Evolutionary conservation across 176 grass and related monocot genomes (phyloP).

Genomic region (Oryza longistaminata): DNA sequence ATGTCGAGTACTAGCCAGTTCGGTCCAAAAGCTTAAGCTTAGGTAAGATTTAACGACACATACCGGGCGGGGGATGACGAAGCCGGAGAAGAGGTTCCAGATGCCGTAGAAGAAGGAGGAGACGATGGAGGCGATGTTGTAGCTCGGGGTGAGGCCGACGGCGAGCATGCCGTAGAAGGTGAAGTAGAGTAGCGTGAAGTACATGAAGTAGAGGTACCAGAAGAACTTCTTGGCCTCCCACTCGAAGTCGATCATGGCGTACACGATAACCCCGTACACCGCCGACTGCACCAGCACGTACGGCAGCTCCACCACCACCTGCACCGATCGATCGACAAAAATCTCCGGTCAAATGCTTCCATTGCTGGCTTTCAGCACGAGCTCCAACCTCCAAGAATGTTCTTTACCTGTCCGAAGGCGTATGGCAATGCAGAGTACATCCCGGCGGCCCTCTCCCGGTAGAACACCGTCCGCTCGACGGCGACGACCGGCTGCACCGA

Average conservation of each 20-base stretch:
- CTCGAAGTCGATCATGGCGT: constrained; percentile 55
- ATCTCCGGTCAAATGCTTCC: background rate
- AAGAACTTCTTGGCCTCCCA: constrained; percentile 58
- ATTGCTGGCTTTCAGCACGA: background rate
- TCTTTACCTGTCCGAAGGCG: constrained; percentile 47
- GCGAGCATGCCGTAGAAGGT: constrained; percentile 61
- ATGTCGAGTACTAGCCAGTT: background rate
- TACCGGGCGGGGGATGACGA: constrained; percentile 55
- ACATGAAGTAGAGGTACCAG: constrained; percentile 72
- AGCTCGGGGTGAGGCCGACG: constrained; percentile 53
- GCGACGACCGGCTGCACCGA: constrained; percentile 58
- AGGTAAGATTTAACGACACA: background rate
- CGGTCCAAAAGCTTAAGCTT: background rate
- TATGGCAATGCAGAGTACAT: constrained; percentile 68
- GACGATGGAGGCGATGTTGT: constrained; percentile 58
- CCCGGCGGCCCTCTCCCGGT: constrained; percentile 52
- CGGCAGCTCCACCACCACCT: constrained; percentile 56
- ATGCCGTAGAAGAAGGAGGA: constrained; percentile 58
- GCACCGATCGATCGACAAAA: background rate
- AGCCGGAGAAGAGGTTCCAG: constrained; percentile 70
- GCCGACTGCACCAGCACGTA: constrained; percentile 55
- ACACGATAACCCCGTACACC: constrained; percentile 51
- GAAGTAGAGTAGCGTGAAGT: constrained; percentile 69
- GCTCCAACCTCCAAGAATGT: too few relatives aligned
- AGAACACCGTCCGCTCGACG: constrained; percentile 55